Evolutionary conservation across 306 rosid genomes (phyloP).

Genomic region (Heteromeles arbutifolia): DNA sequence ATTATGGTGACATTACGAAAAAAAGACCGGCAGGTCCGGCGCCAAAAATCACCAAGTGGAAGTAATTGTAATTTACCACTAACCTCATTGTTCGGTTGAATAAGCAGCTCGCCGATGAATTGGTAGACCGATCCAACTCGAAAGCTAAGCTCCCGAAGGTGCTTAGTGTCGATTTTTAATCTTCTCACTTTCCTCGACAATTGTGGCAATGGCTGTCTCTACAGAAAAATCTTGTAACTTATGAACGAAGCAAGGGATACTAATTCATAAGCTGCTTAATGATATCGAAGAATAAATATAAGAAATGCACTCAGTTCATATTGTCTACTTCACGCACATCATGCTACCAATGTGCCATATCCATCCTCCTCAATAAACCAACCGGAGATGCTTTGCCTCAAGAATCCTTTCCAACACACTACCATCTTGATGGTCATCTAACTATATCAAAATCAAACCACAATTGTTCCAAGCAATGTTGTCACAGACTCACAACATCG

Average conservation of each 20-base stretch:
- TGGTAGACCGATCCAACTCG: slow-evolving; percentile 64
- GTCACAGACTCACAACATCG: background rate
- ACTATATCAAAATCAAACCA: background rate
- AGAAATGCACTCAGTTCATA: background rate
- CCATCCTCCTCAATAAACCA: background rate
- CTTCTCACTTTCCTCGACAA: slow-evolving; percentile 46
- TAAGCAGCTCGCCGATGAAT: slow-evolving; percentile 68
- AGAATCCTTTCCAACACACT: background rate
- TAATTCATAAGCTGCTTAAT: background rate
- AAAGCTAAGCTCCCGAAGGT: slow-evolving; percentile 52
- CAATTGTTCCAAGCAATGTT: background rate
- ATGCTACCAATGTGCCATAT: background rate
- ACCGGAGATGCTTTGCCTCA: background rate
- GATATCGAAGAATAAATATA: background rate
- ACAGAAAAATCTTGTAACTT: slow-evolving; percentile 55
- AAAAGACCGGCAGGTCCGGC: too few species aligned
- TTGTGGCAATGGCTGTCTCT: slow-evolving; percentile 52
- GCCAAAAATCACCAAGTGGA: background rate
- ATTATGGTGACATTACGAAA: too few species aligned
- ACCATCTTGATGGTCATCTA: background rate
- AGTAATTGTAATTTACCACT: background rate
- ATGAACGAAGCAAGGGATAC: slow-evolving; percentile 4
- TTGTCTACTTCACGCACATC: background rate
- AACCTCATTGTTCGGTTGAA: slow-evolving; percentile 62
- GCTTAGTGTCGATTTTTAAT: slow-evolving; percentile 43